Percentiles rank a stretch among this genome's conserved stretches.
These are phyloP conservation scores for Trichoderma harzianum DNA, from an alignment of 2,329 filamentous ascomycete genomes.

Conservation along the genomic window DNA sequence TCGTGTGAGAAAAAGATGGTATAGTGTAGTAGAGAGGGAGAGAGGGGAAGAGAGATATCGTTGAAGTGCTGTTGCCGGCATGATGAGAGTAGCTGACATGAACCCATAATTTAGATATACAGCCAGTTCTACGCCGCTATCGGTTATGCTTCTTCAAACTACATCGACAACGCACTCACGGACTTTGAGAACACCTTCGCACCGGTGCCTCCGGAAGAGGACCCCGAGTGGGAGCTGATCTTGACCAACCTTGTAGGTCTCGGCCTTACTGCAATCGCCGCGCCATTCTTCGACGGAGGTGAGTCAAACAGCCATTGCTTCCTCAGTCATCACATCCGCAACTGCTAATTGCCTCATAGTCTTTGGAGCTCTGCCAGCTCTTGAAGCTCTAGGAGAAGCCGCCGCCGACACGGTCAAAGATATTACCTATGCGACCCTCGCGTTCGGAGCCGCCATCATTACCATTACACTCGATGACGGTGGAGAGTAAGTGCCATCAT, in stretches of 20 bases:
- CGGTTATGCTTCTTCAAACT: conserved; percentile 17
- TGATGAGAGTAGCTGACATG: background rate
- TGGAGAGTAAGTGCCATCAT: background rate
- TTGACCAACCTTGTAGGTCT: conserved; percentile 31
- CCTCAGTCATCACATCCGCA: background rate
- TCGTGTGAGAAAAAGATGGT: background rate
- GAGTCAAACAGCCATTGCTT: background rate
- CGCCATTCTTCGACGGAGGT: conserved; percentile 27
- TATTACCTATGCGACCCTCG: background rate
- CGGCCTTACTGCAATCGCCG: conserved; percentile 25
- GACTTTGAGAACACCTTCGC: conserved; percentile 24
- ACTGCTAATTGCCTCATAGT: background rate
- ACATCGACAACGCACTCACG: conserved; percentile 20
- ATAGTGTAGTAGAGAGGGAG: background rate
- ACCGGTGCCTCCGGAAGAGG: conserved; percentile 5
- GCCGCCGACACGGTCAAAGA: background rate
- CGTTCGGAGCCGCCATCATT: background rate
- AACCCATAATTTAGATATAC: conserved; percentile 5
- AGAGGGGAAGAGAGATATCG: background rate
- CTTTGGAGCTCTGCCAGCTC: background rate
- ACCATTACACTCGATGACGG: background rate
- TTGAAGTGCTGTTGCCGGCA: background rate
- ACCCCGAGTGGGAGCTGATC: conserved; percentile 28
- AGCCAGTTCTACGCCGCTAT: background rate
- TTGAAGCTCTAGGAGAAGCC: background rate